Evolutionary conservation across 371 early-diverging fungal species (phyloP).

Genomic region (Quaeritorhiza haematococci): DNA sequence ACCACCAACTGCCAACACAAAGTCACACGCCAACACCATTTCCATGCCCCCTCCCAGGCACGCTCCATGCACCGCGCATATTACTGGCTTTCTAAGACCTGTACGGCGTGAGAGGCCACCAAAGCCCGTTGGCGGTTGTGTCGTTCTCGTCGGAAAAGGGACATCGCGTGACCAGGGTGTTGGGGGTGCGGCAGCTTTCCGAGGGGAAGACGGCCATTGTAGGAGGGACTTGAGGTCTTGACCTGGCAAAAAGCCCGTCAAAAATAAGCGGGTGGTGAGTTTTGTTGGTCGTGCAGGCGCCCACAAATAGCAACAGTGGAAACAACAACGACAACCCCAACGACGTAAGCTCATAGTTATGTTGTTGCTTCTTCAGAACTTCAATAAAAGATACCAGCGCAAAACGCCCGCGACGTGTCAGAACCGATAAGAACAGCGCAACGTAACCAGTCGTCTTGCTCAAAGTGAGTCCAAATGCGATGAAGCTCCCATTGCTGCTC

Average conservation of each 20-base stretch:
- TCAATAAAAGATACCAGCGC: no score
- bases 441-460: not conserved
- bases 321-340: not conserved
- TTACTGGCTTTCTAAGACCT: constrained; percentile 1
- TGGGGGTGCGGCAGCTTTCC: not conserved
- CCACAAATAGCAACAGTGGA: not conserved
- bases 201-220: not conserved
- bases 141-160: not conserved
- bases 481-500: not conserved
- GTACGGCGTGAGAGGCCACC: constrained; percentile 2
- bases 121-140: constrained; percentile 2
- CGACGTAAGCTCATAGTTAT: no score
- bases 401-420: no score
- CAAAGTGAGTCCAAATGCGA: not conserved
- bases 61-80: not conserved
- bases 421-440: no score
- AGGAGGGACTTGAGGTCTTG: not conserved
- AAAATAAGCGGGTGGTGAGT: no score
- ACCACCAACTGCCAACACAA: constrained; percentile 1
- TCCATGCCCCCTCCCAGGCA: constrained; percentile 2
- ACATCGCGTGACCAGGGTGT: not conserved
- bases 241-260: not conserved
- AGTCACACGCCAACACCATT: constrained; percentile 3
- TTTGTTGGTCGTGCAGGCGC: not conserved
- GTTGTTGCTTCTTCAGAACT: no score